phyloP scores from a whole-genome alignment of 345 rosid species.

The Hirschfeldia incana region DNA sequence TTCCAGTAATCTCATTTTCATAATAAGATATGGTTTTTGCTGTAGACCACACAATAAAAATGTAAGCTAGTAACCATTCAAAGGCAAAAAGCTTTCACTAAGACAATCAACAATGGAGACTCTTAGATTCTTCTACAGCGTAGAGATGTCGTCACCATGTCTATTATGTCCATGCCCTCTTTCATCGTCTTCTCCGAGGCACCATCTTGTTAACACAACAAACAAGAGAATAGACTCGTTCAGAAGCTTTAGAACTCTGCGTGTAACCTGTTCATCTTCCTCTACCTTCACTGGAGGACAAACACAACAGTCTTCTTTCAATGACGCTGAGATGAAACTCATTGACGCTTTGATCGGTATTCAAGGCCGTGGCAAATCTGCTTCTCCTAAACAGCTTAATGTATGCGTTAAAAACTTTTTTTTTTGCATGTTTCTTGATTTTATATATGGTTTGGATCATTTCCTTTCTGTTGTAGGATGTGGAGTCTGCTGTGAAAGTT shows the following conservation, averaged over 20 bases:
- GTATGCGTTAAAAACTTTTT: conserved; percentile 32
- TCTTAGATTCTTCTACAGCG: no score
- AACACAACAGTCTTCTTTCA: conserved; percentile 47
- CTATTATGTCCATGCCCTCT: conserved; percentile 26
- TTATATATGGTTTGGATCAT: background rate
- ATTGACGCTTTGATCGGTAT: conserved; percentile 85
- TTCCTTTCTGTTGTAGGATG: conserved; percentile 51
- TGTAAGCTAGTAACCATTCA: background rate
- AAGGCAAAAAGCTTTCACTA: background rate
- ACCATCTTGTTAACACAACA: background rate
- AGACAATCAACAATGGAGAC: conserved; percentile 13
- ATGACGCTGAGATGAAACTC: conserved; percentile 65
- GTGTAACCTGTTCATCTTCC: conserved; percentile 32
- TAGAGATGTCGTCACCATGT: conserved; percentile 33
- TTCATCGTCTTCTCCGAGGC: conserved; percentile 27
- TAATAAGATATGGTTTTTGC: conserved; percentile 3
- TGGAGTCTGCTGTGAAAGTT: conserved; percentile 66
- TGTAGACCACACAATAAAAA: conserved; percentile 39
- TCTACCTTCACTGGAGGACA: conserved; percentile 33
- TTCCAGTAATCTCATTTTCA: conserved; percentile 14
- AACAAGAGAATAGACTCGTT: background rate
- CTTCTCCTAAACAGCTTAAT: conserved; percentile 71
- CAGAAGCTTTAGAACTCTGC: conserved; percentile 10
- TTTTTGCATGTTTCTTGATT: background rate
- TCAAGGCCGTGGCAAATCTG: conserved; percentile 93